Evolutionary conservation across 495 filamentous ascomycete species (phyloP).

Genomic region (Amniculicola lignicola): DNA sequence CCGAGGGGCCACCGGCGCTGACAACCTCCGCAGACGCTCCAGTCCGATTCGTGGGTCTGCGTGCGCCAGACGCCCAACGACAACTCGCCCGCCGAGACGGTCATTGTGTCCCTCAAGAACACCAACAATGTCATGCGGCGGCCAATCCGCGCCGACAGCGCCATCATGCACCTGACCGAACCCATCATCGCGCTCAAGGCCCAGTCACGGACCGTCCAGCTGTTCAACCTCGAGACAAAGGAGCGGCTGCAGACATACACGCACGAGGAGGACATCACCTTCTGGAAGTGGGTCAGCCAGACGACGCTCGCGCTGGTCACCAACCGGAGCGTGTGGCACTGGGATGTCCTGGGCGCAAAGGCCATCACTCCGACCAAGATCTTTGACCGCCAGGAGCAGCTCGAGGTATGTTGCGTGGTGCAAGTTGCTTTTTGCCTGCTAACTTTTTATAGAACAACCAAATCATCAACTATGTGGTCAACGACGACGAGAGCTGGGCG

Average conservation of each 20-base stretch:
- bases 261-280: constrained; percentile 95
- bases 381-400: constrained; percentile 87
- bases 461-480: constrained; percentile 99
- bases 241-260: constrained; percentile 89
- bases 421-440: neutral
- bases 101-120: constrained; percentile 95
- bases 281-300: constrained; percentile 99
- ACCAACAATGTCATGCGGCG: constrained; percentile 86
- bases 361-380: constrained; percentile 73
- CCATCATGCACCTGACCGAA: constrained; percentile 97
- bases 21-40: constrained; percentile 69
- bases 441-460: constrained; percentile 67
- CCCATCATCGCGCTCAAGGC: constrained; percentile 97
- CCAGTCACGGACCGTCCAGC: constrained; percentile 86
- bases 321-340: constrained; percentile 87
- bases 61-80: constrained; percentile 80
- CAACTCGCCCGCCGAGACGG: constrained; percentile 81
- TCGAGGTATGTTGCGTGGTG: constrained; percentile 56
- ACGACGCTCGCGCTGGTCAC: constrained; percentile 84
- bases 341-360: constrained; percentile 84
- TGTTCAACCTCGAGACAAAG: constrained; percentile 89
- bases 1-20: constrained; percentile 6
- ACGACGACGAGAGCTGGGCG: constrained; percentile 96
- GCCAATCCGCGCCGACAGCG: constrained; percentile 98
- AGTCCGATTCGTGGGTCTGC: constrained; percentile 94